These are phyloP conservation scores for Colletotrichum tropicale DNA, from an alignment of 2,329 filamentous ascomycete species.

Conservation along the genomic window DNA sequence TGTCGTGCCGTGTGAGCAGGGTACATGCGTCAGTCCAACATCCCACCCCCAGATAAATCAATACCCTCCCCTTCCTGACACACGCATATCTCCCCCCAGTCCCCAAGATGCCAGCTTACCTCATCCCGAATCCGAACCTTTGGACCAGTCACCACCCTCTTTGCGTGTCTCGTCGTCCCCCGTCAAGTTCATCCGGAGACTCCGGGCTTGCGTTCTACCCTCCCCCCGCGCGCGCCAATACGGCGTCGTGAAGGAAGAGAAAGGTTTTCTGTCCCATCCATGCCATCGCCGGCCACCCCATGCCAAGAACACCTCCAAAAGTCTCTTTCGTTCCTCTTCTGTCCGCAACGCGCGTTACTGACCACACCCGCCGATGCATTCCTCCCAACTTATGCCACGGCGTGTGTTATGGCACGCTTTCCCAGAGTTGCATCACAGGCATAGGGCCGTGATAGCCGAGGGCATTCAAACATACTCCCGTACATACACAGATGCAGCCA, in stretches of 20 bases:
- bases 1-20: not conserved
- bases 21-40: not conserved
- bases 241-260: not conserved
- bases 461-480: not conserved
- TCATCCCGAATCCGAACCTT: not conserved
- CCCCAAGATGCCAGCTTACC: not conserved
- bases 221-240: not conserved
- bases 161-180: not conserved
- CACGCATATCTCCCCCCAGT: not conserved
- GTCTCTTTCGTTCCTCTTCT: not conserved
- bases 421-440: not conserved
- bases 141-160: not conserved
- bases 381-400: not conserved
- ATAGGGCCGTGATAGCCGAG: not conserved
- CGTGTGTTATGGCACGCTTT: not conserved
- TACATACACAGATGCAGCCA: not conserved
- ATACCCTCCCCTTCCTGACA: not conserved
- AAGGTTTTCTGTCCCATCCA: not conserved
- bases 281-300: not conserved
- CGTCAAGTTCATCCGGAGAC: conserved; percentile 4
- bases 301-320: not conserved
- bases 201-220: not conserved
- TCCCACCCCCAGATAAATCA: not conserved
- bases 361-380: not conserved
- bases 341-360: not conserved